Conservation (phyloP, 1,284 basidiomycete genomes). For the Cryptococcus hybrid region DNA sequence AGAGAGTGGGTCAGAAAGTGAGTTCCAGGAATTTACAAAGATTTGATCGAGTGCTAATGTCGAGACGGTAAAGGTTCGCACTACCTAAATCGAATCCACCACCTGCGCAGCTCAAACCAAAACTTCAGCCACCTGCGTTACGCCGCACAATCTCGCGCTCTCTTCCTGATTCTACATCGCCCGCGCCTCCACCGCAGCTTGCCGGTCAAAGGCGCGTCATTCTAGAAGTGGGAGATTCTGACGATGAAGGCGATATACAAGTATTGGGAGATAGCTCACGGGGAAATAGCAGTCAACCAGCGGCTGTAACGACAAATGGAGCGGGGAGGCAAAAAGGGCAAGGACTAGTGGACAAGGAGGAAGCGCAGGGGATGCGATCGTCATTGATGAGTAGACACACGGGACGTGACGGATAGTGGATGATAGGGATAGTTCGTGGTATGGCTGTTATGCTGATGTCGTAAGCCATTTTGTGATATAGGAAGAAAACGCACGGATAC, state of each 20-base stretch:
- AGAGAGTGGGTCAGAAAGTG: conserved; percentile 94
- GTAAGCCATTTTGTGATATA: too few species aligned
- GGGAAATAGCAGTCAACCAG: background rate
- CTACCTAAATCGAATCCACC: conserved; percentile 9
- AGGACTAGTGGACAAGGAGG: conserved; percentile 4
- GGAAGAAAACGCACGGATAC: too few species aligned
- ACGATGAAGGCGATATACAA: conserved; percentile 5
- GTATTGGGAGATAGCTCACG: conserved; percentile 6
- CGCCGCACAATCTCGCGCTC: conserved; percentile 4
- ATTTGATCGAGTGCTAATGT: background rate
- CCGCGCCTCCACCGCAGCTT: conserved; percentile 16
- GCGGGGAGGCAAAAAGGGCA: background rate
- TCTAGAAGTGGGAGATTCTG: conserved; percentile 1
- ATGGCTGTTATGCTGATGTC: too few species aligned
- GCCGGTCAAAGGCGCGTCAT: conserved; percentile 13
- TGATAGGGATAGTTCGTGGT: too few species aligned
- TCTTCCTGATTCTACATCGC: conserved; percentile 5
- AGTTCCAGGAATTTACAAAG: conserved; percentile 42
- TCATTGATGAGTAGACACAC: conserved; percentile 12
- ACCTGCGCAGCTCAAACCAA: conserved; percentile 3
- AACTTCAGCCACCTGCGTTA: conserved; percentile 4
- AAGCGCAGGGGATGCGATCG: conserved; percentile 13
- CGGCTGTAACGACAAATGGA: conserved; percentile 1
- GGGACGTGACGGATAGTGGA: too few species aligned
- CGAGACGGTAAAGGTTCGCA: conserved; percentile 4